phyloP scores from a whole-genome alignment of 78 protist genomes.

The Bigelowiella natans region DNA sequence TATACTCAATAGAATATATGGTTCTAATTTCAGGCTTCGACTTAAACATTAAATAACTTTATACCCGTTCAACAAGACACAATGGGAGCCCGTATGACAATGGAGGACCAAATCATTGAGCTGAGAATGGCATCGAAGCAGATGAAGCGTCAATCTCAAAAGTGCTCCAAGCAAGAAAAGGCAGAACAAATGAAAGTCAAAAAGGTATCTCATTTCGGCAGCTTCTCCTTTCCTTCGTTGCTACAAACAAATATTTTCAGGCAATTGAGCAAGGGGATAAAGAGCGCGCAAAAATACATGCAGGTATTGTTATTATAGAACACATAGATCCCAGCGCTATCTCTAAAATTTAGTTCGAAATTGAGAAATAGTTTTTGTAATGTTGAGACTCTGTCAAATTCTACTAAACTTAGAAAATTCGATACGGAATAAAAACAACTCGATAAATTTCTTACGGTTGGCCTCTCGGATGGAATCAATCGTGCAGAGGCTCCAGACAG shows the following conservation, averaged over 20 bases:
- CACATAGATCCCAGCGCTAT: too few species aligned
- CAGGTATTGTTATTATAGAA: too few species aligned
- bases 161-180: neutral
- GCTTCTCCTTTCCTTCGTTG: neutral
- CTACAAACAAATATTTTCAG: too few species aligned
- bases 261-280: neutral
- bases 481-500: neutral
- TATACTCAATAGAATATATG: too few species aligned
- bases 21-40: too few species aligned
- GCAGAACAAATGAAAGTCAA: neutral
- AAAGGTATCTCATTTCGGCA: neutral
- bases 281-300: neutral
- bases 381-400: too few species aligned
- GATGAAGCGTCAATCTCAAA: neutral
- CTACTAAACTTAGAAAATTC: neutral
- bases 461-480: neutral
- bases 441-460: neutral
- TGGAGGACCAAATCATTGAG: neutral
- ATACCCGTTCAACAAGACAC: too few species aligned
- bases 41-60: too few species aligned
- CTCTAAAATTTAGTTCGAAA: too few species aligned
- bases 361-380: too few species aligned
- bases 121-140: neutral
- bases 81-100: neutral
- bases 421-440: neutral